Evolutionary conservation across 176 grass and related monocot genomes (phyloP), one percentile per base, ranked within the genome.

Genomic region (Ensete glaucum): DNA sequence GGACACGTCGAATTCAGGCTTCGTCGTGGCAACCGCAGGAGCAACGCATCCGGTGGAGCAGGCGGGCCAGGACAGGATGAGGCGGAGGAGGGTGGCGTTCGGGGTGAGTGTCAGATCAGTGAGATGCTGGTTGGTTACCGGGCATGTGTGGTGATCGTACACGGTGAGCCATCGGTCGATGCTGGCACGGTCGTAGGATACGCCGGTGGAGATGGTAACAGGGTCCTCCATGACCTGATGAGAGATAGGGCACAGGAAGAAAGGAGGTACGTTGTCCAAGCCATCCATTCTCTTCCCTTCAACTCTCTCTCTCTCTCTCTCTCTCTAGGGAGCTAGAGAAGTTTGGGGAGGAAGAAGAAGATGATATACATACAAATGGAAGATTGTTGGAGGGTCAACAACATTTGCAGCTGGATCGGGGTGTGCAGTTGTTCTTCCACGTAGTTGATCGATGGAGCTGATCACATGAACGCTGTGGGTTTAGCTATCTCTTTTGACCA

Each of bases 11-110:
- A 68, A 26, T 1, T 2, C 19, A 4, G 76, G 49, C 11, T 27
- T 54, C 2, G 63, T 3, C 34, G 34, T 3, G 4, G 34, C 34
- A 43, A 43, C 34, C 34, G 34, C 34, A 43, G 34, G 4, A 43
- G 34, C 34, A 43, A 43, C 34, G 34, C 34, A 43, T 43, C 34
- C 34, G 43, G 22, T 11, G 20, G 13, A 5, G 22, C 0, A 0
- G 26, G 73, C 25, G 10, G 24, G 4, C 76, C 76, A 78, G 53
- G 77, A 70, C 1, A 17, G 77, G 53, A 79, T 79, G 27, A 79
- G 67, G 67, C 77, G 77, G 66, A 79, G 77, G 54, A 79, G 77
- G 77, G 77, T 79, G 26, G 77, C 19, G 67, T 79, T 79, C 5
- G 77, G 77, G 11, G 66, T 79, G 65, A 79, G 67, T 1, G 29